These are phyloP conservation scores for Termitomyces sp. DNA, from an alignment of 768 basidiomycete species.

Conservation along the genomic window DNA sequence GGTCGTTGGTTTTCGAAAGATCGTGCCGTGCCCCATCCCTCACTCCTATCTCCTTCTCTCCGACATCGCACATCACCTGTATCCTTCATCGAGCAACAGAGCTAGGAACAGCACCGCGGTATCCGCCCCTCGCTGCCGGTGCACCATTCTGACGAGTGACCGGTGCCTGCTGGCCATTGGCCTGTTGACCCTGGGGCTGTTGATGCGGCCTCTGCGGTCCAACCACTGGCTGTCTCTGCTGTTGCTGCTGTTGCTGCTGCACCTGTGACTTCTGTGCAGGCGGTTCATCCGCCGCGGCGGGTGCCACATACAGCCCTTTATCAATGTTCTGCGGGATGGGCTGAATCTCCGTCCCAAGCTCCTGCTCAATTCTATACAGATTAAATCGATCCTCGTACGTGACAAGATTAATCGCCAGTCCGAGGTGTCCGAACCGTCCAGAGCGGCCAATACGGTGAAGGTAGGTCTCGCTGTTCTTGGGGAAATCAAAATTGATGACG, in stretches of 20 bases:
- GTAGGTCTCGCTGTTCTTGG: constrained; percentile 98
- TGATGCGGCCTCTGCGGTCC: constrained; percentile 17
- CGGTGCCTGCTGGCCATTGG: constrained; percentile 25
- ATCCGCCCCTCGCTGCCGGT: constrained; percentile 20
- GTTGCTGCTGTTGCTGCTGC: constrained; percentile 23
- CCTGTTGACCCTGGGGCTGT: constrained; percentile 24
- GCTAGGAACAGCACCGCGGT: constrained; percentile 31
- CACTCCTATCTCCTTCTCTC: neutral
- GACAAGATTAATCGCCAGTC: constrained; percentile 95
- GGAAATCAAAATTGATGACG: constrained; percentile 99
- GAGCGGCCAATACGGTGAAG: constrained; percentile 98
- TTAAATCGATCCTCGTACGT: constrained; percentile 98
- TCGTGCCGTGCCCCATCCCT: constrained; percentile 7
- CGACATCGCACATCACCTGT: neutral
- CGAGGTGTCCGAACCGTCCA: constrained; percentile 95
- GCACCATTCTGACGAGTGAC: constrained; percentile 19
- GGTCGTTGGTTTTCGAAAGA: constrained; percentile 6
- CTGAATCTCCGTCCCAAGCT: constrained; percentile 96
- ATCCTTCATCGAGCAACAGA: constrained; percentile 28
- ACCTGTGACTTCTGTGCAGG: constrained; percentile 27
- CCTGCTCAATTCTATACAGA: constrained; percentile 96
- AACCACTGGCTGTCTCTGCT: constrained; percentile 16
- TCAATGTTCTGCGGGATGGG: constrained; percentile 92
- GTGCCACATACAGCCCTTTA: constrained; percentile 89
- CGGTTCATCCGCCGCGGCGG: constrained; percentile 44